Percentiles rank a stretch among this genome's conserved stretches.
These are phyloP conservation scores for Aspergillus neotritici DNA, from an alignment of 2,329 filamentous ascomycete genomes.

Conservation along the genomic window DNA sequence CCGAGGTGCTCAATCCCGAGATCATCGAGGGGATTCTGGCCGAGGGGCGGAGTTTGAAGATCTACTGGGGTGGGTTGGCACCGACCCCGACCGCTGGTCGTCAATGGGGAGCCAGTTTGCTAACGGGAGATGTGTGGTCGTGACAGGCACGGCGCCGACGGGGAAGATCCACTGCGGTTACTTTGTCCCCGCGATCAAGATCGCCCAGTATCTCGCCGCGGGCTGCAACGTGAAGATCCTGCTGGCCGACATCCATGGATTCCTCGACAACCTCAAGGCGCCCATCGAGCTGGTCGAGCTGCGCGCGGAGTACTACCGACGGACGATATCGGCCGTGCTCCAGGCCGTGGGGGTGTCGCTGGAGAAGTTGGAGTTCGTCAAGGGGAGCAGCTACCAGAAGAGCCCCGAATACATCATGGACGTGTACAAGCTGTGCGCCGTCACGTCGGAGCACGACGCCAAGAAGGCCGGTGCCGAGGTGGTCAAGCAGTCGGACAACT, in stretches of 20 bases:
- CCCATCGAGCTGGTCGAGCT: constrained; percentile 70
- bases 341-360: constrained; percentile 72
- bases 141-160: constrained; percentile 62
- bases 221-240: constrained; percentile 78
- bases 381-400: constrained; percentile 74
- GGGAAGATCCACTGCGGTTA: constrained; percentile 87
- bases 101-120: background rate
- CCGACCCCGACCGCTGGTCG: background rate
- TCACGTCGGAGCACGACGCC: constrained; percentile 62
- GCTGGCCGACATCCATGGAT: constrained; percentile 59
- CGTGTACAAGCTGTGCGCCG: constrained; percentile 66
- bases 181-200: constrained; percentile 81
- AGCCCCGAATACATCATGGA: constrained; percentile 74
- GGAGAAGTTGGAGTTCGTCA: constrained; percentile 73
- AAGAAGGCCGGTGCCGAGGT: constrained; percentile 90
- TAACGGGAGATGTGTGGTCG: constrained; percentile 3
- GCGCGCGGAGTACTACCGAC: constrained; percentile 78
- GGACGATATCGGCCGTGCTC: constrained; percentile 67
- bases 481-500: constrained; percentile 82
- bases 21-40: constrained; percentile 27
- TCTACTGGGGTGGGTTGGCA: constrained; percentile 29
- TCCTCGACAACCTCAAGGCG: constrained; percentile 54
- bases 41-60: constrained; percentile 23
- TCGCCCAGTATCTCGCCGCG: constrained; percentile 78
- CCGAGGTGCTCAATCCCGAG: constrained; percentile 73